Evolutionary conservation across 106 monocot species (phyloP).

Genomic region (Phalaenopsis equestris): DNA sequence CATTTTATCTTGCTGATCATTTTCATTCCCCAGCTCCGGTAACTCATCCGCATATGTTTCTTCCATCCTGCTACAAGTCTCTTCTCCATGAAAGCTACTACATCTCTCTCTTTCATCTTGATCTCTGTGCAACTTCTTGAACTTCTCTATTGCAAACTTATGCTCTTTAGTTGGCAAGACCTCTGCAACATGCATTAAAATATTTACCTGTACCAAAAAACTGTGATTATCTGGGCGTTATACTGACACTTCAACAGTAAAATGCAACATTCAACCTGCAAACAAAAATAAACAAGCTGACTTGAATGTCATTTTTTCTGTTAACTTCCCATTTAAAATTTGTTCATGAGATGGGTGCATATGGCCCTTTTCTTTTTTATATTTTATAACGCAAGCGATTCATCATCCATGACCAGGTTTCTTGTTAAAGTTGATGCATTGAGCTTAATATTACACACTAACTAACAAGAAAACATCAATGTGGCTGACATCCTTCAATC

Average conservation of each 20-base stretch:
- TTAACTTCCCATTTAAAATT: too few species aligned
- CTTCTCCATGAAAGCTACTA: conserved; percentile 2
- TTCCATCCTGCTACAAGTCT: background rate
- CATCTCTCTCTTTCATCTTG: conserved; percentile 38
- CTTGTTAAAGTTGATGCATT: too few species aligned
- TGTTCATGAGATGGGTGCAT: too few species aligned
- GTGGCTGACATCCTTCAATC: too few species aligned
- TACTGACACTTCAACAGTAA: background rate
- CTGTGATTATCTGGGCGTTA: background rate
- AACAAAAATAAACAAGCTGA: background rate
- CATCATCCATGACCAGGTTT: too few species aligned
- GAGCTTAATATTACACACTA: too few species aligned
- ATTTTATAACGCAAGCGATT: too few species aligned
- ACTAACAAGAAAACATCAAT: too few species aligned
- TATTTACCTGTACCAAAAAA: conserved; percentile 35
- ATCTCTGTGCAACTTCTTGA: conserved; percentile 40
- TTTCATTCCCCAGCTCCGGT: background rate
- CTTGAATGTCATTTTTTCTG: background rate
- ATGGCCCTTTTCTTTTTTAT: too few species aligned
- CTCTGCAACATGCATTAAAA: conserved; percentile 62
- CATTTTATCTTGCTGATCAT: background rate
- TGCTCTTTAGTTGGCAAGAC: conserved; percentile 26
- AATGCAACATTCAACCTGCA: background rate
- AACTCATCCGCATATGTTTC: background rate
- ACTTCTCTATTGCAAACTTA: conserved; percentile 22